Evolutionary conservation across 1,284 basidiomycete species (phyloP).

Genomic region (Rhodofomes roseus): DNA sequence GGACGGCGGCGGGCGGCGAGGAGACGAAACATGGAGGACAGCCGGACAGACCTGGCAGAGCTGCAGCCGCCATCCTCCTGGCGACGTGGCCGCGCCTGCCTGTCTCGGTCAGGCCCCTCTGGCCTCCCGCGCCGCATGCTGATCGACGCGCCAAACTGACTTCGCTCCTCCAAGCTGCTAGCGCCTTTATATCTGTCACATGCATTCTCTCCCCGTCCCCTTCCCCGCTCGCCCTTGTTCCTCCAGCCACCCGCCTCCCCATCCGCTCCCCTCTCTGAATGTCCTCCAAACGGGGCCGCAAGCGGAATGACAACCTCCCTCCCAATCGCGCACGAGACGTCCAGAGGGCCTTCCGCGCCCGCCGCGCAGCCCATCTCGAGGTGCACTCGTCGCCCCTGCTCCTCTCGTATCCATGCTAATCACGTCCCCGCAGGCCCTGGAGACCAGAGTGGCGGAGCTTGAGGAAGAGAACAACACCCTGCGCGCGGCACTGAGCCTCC

Average conservation of each 20-base stretch:
- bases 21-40: neutral
- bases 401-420: neutral
- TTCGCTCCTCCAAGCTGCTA: constrained; percentile 1
- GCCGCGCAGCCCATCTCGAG: constrained; percentile 85
- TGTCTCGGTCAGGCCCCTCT: constrained; percentile 8
- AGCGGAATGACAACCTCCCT: constrained; percentile 88
- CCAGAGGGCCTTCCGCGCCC: constrained; percentile 87
- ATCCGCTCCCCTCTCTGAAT: constrained; percentile 34
- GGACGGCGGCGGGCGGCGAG: neutral
- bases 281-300: constrained; percentile 86
- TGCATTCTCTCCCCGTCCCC: constrained; percentile 23
- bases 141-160: constrained; percentile 12
- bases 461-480: constrained; percentile 83
- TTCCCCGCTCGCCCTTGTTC: constrained; percentile 17
- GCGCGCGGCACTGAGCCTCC: constrained; percentile 72
- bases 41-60: neutral
- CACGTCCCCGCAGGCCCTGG: constrained; percentile 58
- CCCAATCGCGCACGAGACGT: constrained; percentile 91
- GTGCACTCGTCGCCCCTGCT: constrained; percentile 38
- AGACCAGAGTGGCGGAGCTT: constrained; percentile 77
- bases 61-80: neutral
- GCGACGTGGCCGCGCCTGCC: constrained; percentile 3
- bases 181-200: constrained; percentile 19
- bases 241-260: constrained; percentile 14
- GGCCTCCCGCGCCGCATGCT: constrained; percentile 6